Percentiles rank a stretch among this genome's conserved stretches.
Conservation (phyloP, 179 eudicot species). For the Amaranthus tricolor region DNA sequence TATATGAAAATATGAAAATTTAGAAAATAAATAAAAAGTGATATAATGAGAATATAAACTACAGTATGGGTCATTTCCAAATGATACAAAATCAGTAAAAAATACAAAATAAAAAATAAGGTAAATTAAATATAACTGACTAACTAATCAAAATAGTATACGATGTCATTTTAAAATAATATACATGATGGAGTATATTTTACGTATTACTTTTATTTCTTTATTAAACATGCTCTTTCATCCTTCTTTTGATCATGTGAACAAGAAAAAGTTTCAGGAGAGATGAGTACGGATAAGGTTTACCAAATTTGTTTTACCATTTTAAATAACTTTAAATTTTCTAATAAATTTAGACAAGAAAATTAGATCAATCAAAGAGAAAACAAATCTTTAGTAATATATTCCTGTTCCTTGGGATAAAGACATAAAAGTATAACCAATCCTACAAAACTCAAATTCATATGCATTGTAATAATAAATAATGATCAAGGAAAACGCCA, state of each 20-base stretch:
- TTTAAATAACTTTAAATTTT: neutral
- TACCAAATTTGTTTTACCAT: no score
- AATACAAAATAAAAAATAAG: no score
- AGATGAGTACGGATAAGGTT: no score
- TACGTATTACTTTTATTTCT: no score
- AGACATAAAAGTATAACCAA: neutral
- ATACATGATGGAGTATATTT: no score
- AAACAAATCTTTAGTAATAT: neutral
- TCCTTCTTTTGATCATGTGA: neutral
- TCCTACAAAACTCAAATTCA: neutral
- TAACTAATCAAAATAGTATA: no score
- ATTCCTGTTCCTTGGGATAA: neutral
- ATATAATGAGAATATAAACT: neutral
- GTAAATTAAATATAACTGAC: no score
- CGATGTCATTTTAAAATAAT: no score
- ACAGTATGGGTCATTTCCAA: no score
- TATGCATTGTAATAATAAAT: neutral
- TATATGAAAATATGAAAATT: neutral
- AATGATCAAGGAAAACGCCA: neutral
- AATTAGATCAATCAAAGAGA: neutral
- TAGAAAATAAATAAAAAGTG: slow-evolving; percentile 5
- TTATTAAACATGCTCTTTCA: neutral
- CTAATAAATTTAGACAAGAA: neutral
- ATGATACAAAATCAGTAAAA: no score
- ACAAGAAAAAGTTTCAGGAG: neutral